These are phyloP conservation scores for Athelia psychrophila DNA, from an alignment of 1,284 basidiomycete species.

Conservation along the genomic window DNA sequence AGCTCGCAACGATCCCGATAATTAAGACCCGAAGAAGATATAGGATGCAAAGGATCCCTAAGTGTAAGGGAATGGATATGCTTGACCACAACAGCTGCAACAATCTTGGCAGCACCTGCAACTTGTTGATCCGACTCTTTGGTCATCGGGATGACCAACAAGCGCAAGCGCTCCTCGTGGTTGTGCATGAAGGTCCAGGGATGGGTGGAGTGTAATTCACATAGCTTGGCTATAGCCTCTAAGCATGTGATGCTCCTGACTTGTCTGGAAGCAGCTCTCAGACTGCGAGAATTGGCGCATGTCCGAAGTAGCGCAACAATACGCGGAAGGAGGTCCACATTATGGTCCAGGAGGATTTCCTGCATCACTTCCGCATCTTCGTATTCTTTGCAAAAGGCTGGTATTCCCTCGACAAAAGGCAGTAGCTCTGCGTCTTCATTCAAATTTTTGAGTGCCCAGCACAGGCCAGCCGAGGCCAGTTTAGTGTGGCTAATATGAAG, in stretches of 20 bases:
- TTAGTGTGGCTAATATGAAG: neutral
- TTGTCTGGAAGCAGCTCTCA: neutral
- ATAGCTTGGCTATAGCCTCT: too few relatives aligned
- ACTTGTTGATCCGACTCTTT: too few relatives aligned
- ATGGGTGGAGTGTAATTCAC: too few relatives aligned
- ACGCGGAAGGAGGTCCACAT: neutral
- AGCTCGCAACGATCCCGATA: too few relatives aligned
- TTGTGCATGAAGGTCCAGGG: too few relatives aligned
- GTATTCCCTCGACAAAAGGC: slow-evolving; percentile 8
- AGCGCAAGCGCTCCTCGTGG: too few relatives aligned
- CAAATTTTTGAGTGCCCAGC: slow-evolving; percentile 7
- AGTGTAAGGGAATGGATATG: too few relatives aligned
- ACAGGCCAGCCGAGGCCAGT: neutral
- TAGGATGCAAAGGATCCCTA: too few relatives aligned
- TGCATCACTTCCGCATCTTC: neutral
- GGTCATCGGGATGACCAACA: too few relatives aligned
- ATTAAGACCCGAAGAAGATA: too few relatives aligned
- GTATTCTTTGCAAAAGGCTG: slow-evolving; percentile 2
- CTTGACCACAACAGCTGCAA: too few relatives aligned
- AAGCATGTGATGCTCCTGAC: neutral
- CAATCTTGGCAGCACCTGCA: too few relatives aligned
- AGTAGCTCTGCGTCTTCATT: slow-evolving; percentile 8
- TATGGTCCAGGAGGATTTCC: neutral
- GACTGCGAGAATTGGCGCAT: neutral
- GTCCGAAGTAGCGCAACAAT: neutral